Percentiles rank a stretch among this genome's conserved stretches.
These are phyloP conservation scores for Starmerella geochares DNA, from an alignment of 805 yeast genomes.

Conservation along the genomic window DNA sequence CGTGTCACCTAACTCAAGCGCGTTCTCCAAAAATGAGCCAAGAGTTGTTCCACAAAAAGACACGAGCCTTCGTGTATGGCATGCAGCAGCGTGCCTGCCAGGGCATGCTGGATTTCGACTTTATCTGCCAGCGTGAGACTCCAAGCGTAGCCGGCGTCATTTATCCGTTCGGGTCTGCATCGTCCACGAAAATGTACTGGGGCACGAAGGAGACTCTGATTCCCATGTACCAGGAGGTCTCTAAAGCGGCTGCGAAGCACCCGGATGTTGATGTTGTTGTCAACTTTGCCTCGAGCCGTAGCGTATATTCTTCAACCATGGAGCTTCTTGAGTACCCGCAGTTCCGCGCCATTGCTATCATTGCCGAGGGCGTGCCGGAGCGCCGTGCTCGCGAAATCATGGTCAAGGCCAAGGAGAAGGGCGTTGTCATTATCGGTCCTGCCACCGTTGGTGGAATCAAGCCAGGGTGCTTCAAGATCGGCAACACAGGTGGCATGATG, in stretches of 20 bases:
- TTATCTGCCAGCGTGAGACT: slow-evolving; percentile 37
- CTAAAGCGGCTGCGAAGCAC: slow-evolving; percentile 36
- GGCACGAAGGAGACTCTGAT: slow-evolving; percentile 40
- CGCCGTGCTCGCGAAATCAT: slow-evolving; percentile 41
- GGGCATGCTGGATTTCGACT: slow-evolving; percentile 42
- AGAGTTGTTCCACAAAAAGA: slow-evolving; percentile 36
- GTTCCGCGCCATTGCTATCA: slow-evolving; percentile 39
- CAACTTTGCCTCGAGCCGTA: slow-evolving; percentile 40
- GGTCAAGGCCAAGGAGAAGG: slow-evolving; percentile 36
- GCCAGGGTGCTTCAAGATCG: slow-evolving; percentile 42
- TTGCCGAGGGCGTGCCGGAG: slow-evolving; percentile 43
- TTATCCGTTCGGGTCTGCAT: slow-evolving; percentile 41
- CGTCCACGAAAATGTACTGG: slow-evolving; percentile 41
- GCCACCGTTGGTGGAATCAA: slow-evolving; percentile 43
- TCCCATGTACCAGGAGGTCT: slow-evolving; percentile 39
- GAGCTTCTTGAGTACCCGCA: slow-evolving; percentile 40
- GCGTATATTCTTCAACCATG: slow-evolving; percentile 40
- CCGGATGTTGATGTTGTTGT: slow-evolving; percentile 42
- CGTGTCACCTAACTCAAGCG: slow-evolving; percentile 4
- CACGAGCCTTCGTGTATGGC: slow-evolving; percentile 39
- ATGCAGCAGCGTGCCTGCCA: slow-evolving; percentile 41
- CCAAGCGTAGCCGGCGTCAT: slow-evolving; percentile 42
- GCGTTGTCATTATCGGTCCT: slow-evolving; percentile 40
- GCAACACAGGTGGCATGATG: slow-evolving; percentile 44
- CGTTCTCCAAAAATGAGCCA: slow-evolving; percentile 8